Percentiles rank a stretch among this genome's conserved stretches.
phyloP scores from a whole-genome alignment of 73 alveolate species.

The Effrenium voratum region DNA sequence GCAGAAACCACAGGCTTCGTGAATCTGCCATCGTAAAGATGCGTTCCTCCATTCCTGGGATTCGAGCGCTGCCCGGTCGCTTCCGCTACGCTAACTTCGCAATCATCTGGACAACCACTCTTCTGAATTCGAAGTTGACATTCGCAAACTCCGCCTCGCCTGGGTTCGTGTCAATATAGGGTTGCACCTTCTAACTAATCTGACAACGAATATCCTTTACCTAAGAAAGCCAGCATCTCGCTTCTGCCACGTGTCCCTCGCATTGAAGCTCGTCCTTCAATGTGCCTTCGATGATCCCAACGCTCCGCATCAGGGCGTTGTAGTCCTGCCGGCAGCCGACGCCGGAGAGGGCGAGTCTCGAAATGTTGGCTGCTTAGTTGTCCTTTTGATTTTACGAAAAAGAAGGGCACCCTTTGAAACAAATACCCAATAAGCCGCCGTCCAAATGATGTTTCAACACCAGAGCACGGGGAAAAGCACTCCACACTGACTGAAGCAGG shows the following conservation, averaged over 20 bases:
- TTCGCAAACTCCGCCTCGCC: no score
- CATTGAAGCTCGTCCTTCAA: constrained; percentile 56
- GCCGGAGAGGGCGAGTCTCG: not conserved
- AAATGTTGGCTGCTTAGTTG: not conserved
- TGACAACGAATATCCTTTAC: no score
- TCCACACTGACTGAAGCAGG: not conserved
- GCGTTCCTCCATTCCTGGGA: not conserved
- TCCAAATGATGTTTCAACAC: no score
- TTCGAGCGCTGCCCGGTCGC: no score
- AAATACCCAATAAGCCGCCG: no score
- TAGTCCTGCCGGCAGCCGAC: not conserved
- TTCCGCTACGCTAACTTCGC: no score
- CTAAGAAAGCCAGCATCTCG: no score
- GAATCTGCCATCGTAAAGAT: constrained; percentile 26
- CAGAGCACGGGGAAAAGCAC: not conserved
- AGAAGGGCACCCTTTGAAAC: no score
- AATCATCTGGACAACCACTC: no score
- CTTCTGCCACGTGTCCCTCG: constrained; percentile 30
- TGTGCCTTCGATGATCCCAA: constrained; percentile 8
- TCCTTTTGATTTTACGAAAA: not conserved
- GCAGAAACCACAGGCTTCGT: constrained; percentile 58
- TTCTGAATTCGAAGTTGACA: no score
- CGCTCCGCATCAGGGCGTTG: constrained; percentile 33
- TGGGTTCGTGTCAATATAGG: no score
- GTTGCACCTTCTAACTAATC: no score